Evolutionary conservation across 179 eudicot species (phyloP).

Genomic region (Carnegiea gigantea): DNA sequence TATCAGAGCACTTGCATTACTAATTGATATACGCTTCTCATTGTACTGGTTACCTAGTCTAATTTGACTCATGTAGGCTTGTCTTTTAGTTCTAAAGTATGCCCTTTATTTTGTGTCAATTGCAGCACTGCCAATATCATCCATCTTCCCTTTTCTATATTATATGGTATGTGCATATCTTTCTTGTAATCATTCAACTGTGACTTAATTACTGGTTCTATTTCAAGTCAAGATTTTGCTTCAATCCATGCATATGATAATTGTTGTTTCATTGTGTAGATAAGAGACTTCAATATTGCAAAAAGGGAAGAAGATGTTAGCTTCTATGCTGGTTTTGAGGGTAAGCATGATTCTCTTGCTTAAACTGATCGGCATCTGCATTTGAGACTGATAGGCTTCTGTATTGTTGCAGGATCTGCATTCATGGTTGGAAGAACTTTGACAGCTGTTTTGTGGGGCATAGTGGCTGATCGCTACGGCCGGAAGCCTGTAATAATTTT

Average conservation of each 20-base stretch:
- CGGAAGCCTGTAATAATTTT: conserved; percentile 55
- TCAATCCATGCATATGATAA: background rate
- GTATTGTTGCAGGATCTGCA: conserved; percentile 47
- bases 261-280: conserved; percentile 27
- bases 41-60: background rate
- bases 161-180: conserved; percentile 51
- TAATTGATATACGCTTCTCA: background rate
- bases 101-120: conserved; percentile 10
- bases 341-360: conserved; percentile 32
- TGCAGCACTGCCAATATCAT: conserved; percentile 72
- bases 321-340: conserved; percentile 77
- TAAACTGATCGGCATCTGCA: background rate
- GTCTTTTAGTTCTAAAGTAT: conserved; percentile 15
- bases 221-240: background rate
- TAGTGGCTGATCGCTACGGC: conserved; percentile 61
- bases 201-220: background rate
- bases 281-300: conserved; percentile 66
- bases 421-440: conserved; percentile 66
- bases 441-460: conserved; percentile 60
- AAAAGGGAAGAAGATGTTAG: conserved; percentile 71
- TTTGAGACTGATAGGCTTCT: conserved; percentile 10
- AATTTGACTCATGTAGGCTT: background rate
- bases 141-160: conserved; percentile 70
- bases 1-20: background rate
- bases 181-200: background rate